phyloP scores from a whole-genome alignment of 2,329 filamentous ascomycete genomes.

The Phaeosphaeriaceae sp. region DNA sequence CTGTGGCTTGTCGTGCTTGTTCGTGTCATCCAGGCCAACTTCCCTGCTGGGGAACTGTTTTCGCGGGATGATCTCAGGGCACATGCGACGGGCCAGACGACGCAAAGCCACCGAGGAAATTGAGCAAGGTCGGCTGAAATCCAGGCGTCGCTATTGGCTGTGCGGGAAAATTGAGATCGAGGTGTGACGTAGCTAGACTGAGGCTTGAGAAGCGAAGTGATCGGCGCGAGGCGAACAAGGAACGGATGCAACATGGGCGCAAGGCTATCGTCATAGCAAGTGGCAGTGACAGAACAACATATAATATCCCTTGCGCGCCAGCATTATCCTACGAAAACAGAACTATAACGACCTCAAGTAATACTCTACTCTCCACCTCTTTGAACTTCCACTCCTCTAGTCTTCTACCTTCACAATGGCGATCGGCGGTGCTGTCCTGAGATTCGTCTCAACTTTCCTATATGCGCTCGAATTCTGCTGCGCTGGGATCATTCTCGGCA shows the following conservation, averaged over 20 bases:
- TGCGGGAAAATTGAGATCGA: background rate
- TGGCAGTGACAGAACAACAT: background rate
- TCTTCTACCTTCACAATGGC: slow-evolving; percentile 57
- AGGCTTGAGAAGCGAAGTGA: background rate
- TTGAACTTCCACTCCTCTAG: background rate
- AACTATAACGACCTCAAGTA: background rate
- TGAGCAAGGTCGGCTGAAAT: background rate
- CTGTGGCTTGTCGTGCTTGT: background rate
- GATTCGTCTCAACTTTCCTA: slow-evolving; percentile 72
- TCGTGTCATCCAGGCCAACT: background rate
- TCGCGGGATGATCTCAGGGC: slow-evolving; percentile 1
- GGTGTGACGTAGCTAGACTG: background rate
- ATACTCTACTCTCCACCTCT: background rate
- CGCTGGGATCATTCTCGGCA: slow-evolving; percentile 74
- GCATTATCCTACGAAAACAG: background rate
- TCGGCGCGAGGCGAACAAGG: background rate
- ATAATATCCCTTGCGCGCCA: slow-evolving; percentile 1
- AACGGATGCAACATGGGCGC: background rate
- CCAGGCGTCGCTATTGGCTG: background rate
- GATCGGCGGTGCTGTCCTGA: slow-evolving; percentile 68
- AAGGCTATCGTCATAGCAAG: slow-evolving; percentile 2
- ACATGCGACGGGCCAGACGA: background rate
- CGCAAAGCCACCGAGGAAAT: background rate
- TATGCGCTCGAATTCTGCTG: slow-evolving; percentile 77
- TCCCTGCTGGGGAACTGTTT: background rate